These are phyloP conservation scores for Epichloe coenophiala DNA, from an alignment of 2,329 filamentous ascomycete genomes.

Conservation along the genomic window DNA sequence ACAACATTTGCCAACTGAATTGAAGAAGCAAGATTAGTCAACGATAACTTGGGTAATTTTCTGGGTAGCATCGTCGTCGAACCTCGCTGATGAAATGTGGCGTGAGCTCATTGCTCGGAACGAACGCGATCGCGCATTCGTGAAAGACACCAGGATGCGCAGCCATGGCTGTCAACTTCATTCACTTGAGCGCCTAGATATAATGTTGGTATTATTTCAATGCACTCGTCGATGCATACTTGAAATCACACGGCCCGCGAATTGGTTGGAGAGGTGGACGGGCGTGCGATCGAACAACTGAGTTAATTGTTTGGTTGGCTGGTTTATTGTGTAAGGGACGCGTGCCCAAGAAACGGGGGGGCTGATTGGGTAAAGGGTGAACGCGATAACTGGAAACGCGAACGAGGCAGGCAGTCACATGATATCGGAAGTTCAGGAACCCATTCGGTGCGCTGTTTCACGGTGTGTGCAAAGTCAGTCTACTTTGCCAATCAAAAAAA, in stretches of 20 bases:
- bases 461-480: not conserved
- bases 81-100: slow-evolving; percentile 29
- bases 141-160: slow-evolving; percentile 22
- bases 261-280: too few relatives aligned
- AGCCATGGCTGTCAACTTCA: slow-evolving; percentile 13
- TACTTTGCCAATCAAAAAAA: not conserved
- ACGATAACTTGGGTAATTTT: too few relatives aligned
- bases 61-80: not conserved
- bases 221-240: not conserved
- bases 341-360: slow-evolving; percentile 3
- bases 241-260: too few relatives aligned
- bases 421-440: slow-evolving; percentile 5
- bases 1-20: slow-evolving; percentile 29
- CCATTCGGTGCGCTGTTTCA: not conserved
- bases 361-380: not conserved
- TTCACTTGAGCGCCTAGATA: not conserved
- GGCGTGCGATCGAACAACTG: too few relatives aligned
- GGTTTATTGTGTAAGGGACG: slow-evolving; percentile 2
- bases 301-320: not conserved
- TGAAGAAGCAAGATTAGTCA: not conserved
- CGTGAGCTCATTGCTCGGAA: slow-evolving; percentile 27
- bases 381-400: slow-evolving; percentile 17
- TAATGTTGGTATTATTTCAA: not conserved
- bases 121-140: slow-evolving; percentile 32
- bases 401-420: slow-evolving; percentile 24